Evolutionary conservation across 1,284 basidiomycete species (phyloP).

Genomic region (Sanguinoderma infundibulare): DNA sequence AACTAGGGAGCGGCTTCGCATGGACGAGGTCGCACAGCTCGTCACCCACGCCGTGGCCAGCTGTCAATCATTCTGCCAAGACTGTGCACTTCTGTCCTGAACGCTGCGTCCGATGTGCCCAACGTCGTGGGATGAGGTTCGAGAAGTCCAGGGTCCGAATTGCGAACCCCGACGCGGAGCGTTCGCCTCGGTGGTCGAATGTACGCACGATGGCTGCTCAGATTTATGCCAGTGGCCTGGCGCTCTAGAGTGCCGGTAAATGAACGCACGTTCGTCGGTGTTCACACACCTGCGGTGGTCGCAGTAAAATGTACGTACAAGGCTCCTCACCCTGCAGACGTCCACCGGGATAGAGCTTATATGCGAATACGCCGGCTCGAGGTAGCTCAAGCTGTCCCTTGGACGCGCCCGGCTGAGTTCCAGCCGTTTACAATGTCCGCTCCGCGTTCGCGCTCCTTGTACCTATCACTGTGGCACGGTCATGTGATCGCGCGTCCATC

Average conservation of each 20-base stretch:
- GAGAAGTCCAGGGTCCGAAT: no score
- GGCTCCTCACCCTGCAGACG: no score
- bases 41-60: background rate
- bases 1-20: no score
- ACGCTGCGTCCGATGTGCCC: no score
- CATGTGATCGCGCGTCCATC: background rate
- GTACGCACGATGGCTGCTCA: background rate
- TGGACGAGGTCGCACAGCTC: background rate
- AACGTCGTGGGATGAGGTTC: no score
- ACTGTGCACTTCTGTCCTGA: background rate
- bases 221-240: background rate
- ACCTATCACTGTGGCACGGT: background rate
- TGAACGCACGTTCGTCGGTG: background rate
- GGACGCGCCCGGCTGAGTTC: background rate
- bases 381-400: no score
- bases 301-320: background rate
- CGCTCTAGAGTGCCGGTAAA: background rate
- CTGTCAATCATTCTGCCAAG: background rate
- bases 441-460: background rate
- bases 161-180: no score
- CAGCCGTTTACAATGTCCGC: background rate
- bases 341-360: no score
- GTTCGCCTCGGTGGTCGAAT: no score
- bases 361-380: no score
- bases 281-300: background rate